Percentiles rank a stretch among this genome's conserved stretches.
phyloP scores from a whole-genome alignment of 352 stramenopile genomes.

The Globisporangium iwayamae region DNA sequence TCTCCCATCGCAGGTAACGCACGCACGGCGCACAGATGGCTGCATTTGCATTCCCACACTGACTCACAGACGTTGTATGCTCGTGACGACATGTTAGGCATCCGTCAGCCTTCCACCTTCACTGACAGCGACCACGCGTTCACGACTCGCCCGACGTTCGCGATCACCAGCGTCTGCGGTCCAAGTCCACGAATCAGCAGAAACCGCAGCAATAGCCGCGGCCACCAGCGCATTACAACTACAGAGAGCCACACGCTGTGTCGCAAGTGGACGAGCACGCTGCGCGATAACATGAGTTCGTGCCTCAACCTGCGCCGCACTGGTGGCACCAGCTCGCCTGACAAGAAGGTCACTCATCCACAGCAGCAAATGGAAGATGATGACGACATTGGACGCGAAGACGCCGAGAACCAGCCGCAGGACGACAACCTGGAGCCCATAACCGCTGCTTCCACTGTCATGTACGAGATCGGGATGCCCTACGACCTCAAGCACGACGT shows the following conservation, averaged over 20 bases:
- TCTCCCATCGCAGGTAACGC: no score
- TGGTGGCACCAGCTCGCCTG: not conserved
- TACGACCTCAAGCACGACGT: conserved; percentile 80
- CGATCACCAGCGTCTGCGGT: conserved; percentile 11
- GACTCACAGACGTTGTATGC: not conserved
- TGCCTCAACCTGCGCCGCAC: conserved; percentile 23
- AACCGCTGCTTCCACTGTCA: not conserved
- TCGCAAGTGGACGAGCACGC: conserved; percentile 6
- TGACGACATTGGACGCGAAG: not conserved
- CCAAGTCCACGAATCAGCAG: not conserved
- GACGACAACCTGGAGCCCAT: conserved; percentile 27
- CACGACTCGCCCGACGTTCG: conserved; percentile 5
- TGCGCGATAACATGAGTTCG: conserved; percentile 32
- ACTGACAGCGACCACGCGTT: not conserved
- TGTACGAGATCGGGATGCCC: conserved; percentile 66
- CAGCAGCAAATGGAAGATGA: not conserved
- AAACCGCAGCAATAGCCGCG: not conserved
- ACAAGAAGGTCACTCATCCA: not conserved
- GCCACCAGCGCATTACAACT: not conserved
- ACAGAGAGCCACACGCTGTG: not conserved
- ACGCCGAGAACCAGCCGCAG: conserved; percentile 10
- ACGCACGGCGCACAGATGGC: not conserved
- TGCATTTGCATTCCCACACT: not conserved
- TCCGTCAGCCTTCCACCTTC: not conserved
- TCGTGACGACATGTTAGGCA: not conserved